Conservation (phyloP, 257 asterid genomes). For the Catharanthus roseus region DNA sequence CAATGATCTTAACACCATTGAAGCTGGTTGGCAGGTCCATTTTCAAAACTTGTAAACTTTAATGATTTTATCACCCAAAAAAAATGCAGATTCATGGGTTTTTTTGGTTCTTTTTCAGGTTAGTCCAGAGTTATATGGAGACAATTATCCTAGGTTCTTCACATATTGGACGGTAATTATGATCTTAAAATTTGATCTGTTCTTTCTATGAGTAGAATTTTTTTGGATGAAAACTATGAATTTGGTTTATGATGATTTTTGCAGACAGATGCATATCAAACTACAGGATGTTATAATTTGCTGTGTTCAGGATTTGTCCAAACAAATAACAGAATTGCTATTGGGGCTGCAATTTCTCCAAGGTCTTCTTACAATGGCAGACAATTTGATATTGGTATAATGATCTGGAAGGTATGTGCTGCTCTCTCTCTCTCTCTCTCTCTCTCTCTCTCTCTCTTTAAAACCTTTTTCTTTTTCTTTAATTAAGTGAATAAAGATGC, state of each 20-base stretch:
- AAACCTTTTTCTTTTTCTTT: background rate
- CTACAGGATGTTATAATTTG: conserved; percentile 93
- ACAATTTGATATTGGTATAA: conserved; percentile 81
- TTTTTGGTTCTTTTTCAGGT: conserved; percentile 51
- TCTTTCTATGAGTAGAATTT: background rate
- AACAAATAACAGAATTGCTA: conserved; percentile 76
- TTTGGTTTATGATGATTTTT: background rate
- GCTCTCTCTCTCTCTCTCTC: no score
- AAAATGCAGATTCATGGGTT: conserved; percentile 7
- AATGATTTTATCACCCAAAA: no score
- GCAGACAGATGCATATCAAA: conserved; percentile 93
- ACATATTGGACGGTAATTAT: conserved; percentile 94
- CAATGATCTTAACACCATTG: conserved; percentile 92
- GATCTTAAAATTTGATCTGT: background rate
- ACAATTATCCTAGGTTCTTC: conserved; percentile 82
- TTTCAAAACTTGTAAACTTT: no score
- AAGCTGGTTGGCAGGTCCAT: conserved; percentile 99
- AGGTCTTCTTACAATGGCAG: conserved; percentile 56
- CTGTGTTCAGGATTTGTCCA: conserved; percentile 87
- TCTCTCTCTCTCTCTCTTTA: no score
- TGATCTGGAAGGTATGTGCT: conserved; percentile 99
- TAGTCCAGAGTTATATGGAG: conserved; percentile 83
- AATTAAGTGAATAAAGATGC: no score
- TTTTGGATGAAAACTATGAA: background rate
- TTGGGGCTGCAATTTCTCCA: conserved; percentile 97